Evolutionary conservation across 306 rosid genomes (phyloP).

Genomic region (Vicia faba): DNA sequence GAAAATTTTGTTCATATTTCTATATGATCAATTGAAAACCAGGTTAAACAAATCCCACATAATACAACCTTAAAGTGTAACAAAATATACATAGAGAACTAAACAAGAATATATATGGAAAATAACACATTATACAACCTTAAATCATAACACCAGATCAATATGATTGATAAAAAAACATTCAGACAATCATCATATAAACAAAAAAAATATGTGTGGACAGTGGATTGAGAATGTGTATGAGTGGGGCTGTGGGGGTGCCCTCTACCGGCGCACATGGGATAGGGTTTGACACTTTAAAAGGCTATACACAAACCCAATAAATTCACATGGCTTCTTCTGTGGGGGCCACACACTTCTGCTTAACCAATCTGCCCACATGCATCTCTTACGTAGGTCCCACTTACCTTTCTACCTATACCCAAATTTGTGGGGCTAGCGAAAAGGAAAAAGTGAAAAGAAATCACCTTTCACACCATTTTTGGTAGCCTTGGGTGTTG

Average conservation of each 20-base stretch:
- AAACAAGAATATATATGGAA: too few relatives aligned
- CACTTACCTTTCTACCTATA: slow-evolving; percentile 25
- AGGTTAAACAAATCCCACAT: too few relatives aligned
- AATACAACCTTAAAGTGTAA: too few relatives aligned
- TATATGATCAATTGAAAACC: too few relatives aligned
- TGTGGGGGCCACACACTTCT: slow-evolving; percentile 48
- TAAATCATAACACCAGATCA: too few relatives aligned
- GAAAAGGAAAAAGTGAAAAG: background rate
- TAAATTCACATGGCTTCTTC: slow-evolving; percentile 67
- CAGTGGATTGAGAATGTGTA: slow-evolving; percentile 1
- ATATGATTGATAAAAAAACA: too few relatives aligned
- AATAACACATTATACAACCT: too few relatives aligned
- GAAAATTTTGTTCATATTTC: too few relatives aligned
- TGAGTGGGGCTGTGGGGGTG: slow-evolving; percentile 66
- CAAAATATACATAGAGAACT: too few relatives aligned
- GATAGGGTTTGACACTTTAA: slow-evolving; percentile 63
- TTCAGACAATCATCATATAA: too few relatives aligned
- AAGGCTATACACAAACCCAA: slow-evolving; percentile 57
- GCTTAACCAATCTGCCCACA: slow-evolving; percentile 58
- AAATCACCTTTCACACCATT: slow-evolving; percentile 4
- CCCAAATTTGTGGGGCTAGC: slow-evolving; percentile 2
- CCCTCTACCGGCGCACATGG: slow-evolving; percentile 87
- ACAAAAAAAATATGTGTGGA: background rate
- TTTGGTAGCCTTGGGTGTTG: background rate
- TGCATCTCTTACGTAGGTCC: slow-evolving; percentile 51